Evolutionary conservation across 257 asterid genomes (phyloP).

Genomic region (Paulownia fortunei): DNA sequence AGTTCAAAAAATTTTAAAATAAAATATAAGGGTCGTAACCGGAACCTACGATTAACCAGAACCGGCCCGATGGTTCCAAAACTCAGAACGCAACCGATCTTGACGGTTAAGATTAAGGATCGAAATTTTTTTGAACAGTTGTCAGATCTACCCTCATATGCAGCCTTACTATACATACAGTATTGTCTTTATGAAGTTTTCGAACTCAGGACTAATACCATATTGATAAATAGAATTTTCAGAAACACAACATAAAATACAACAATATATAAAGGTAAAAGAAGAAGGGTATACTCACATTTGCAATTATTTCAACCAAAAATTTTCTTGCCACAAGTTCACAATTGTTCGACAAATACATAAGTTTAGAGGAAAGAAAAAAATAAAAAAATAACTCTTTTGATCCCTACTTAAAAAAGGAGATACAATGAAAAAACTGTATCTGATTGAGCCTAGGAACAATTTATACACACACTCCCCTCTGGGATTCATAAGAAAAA

Average conservation of each 20-base stretch:
- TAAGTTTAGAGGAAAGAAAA: not conserved
- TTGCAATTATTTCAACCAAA: not conserved
- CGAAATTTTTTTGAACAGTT: too few species aligned
- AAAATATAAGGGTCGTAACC: too few species aligned
- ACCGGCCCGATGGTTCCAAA: too few species aligned
- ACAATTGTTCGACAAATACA: conserved; percentile 5
- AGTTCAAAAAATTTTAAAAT: too few species aligned
- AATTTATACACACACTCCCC: conserved; percentile 28
- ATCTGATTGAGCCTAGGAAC: not conserved
- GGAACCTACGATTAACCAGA: too few species aligned
- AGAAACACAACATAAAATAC: not conserved
- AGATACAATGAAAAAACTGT: conserved; percentile 25
- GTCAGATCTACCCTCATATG: too few species aligned
- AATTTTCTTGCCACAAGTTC: not conserved
- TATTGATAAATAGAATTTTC: too few species aligned
- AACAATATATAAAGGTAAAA: not conserved
- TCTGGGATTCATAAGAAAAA: conserved; percentile 19
- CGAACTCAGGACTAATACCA: too few species aligned
- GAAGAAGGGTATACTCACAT: not conserved
- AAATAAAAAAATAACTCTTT: not conserved
- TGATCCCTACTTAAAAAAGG: not conserved
- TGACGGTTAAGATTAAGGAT: too few species aligned
- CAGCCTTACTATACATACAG: too few species aligned
- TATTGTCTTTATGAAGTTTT: too few species aligned
- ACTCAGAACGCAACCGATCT: too few species aligned